Conservation (phyloP, 495 filamentous ascomycete species). For the Xylaria grammica region DNA sequence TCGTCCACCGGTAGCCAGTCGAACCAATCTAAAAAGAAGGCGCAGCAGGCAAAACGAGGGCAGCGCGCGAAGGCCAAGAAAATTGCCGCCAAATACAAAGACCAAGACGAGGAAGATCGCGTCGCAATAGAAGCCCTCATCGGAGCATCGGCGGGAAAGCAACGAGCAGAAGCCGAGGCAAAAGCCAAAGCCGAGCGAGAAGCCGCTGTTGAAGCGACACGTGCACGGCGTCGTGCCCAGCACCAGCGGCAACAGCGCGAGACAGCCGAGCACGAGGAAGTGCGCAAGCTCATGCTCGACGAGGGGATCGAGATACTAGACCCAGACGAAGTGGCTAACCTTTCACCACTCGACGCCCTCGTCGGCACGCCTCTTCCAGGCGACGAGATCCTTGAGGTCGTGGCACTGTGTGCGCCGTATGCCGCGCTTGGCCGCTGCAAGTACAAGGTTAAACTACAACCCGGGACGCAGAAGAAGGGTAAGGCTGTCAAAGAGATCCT, state of each 20-base stretch:
- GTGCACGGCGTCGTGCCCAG: slow-evolving; percentile 74
- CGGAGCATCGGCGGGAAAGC: slow-evolving; percentile 66
- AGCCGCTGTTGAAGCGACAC: slow-evolving; percentile 67
- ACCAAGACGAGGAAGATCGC: slow-evolving; percentile 94
- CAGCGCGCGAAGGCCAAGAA: slow-evolving; percentile 88
- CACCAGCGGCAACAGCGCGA: slow-evolving; percentile 71
- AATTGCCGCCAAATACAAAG: slow-evolving; percentile 84
- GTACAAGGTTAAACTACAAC: slow-evolving; percentile 92
- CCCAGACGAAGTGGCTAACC: slow-evolving; percentile 62
- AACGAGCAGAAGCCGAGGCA: slow-evolving; percentile 59
- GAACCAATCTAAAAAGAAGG: slow-evolving; percentile 42
- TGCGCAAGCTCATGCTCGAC: slow-evolving; percentile 61
- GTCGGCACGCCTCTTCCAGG: slow-evolving; percentile 77
- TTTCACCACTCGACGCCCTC: slow-evolving; percentile 71
- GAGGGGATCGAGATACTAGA: slow-evolving; percentile 52
- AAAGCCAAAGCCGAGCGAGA: slow-evolving; percentile 56
- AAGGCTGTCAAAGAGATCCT: slow-evolving; percentile 92
- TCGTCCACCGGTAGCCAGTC: slow-evolving; percentile 32
- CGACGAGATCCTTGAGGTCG: slow-evolving; percentile 85
- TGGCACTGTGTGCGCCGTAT: slow-evolving; percentile 94
- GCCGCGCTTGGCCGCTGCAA: slow-evolving; percentile 76
- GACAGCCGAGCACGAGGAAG: slow-evolving; percentile 69
- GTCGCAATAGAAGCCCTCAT: slow-evolving; percentile 79
- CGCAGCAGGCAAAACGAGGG: slow-evolving; percentile 64
- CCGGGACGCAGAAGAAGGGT: slow-evolving; percentile 87